A percentile compares a stretch with the other conserved stretches of the same genome.
Conservation (phyloP, 768 basidiomycete genomes). For the Vishniacozyma victoriae region DNA sequence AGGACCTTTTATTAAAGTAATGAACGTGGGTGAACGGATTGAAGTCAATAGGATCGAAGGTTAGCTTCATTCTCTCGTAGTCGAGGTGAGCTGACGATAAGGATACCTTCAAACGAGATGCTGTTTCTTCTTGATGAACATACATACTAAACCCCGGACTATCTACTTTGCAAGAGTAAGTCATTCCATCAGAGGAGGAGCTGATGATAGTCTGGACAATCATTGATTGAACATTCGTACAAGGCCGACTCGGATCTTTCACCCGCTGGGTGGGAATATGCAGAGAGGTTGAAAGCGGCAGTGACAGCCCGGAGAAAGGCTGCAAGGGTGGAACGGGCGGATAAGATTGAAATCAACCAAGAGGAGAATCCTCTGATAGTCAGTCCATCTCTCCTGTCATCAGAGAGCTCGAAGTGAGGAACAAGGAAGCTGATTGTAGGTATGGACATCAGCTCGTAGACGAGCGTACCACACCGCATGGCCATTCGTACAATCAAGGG, state of each 20-base stretch:
- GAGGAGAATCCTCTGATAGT: constrained; percentile 46
- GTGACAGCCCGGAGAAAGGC: constrained; percentile 76
- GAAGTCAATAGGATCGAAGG: constrained; percentile 64
- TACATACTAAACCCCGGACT: constrained; percentile 83
- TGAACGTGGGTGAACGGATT: constrained; percentile 95
- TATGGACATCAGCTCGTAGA: constrained; percentile 94
- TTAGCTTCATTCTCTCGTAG: constrained; percentile 9
- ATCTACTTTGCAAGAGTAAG: constrained; percentile 94
- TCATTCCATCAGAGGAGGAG: constrained; percentile 1
- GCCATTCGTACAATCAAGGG: constrained; percentile 69
- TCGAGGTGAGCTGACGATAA: constrained; percentile 3
- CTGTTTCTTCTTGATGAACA: constrained; percentile 99
- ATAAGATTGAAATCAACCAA: constrained; percentile 50
- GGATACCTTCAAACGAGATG: constrained; percentile 67
- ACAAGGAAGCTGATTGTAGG: constrained; percentile 51
- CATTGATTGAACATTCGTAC: constrained; percentile 95
- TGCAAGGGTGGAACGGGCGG: constrained; percentile 60
- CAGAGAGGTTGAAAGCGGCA: constrained; percentile 80
- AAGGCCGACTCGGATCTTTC: constrained; percentile 97
- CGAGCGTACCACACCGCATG: constrained; percentile 92
- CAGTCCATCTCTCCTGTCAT: constrained; percentile 1
- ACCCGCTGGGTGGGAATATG: constrained; percentile 91
- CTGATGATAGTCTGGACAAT: constrained; percentile 87
- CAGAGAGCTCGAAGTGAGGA: background rate
- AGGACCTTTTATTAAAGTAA: constrained; percentile 89